Evolutionary conservation across 495 filamentous ascomycete genomes (phyloP).

Genomic region (Podospora bellae-mahoneyi): DNA sequence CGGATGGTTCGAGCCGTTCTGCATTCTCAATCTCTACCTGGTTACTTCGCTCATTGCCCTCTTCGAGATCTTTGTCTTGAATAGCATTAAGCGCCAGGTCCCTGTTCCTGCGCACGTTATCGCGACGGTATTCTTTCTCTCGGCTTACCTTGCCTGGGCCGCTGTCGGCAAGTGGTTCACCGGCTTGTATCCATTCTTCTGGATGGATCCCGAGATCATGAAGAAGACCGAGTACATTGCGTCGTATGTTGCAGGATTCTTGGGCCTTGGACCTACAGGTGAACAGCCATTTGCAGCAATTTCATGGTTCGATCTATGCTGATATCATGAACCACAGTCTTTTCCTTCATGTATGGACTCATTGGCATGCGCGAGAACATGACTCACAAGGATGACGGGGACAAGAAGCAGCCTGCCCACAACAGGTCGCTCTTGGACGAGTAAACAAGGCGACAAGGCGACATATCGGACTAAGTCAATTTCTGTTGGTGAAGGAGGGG

Average conservation of each 20-base stretch:
- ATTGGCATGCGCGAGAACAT: conserved; percentile 43
- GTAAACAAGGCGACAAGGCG: not conserved
- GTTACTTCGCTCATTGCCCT: conserved; percentile 43
- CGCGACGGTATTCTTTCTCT: conserved; percentile 36
- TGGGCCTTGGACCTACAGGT: conserved; percentile 36
- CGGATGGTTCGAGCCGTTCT: conserved; percentile 39
- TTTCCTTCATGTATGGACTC: conserved; percentile 43
- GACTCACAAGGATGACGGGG: conserved; percentile 21
- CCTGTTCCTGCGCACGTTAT: conserved; percentile 37
- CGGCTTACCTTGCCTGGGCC: conserved; percentile 48
- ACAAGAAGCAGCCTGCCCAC: not conserved
- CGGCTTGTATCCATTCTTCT: conserved; percentile 47
- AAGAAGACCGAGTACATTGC: conserved; percentile 35
- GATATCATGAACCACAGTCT: conserved; percentile 32
- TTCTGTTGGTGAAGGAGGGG: not conserved
- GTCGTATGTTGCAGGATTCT: conserved; percentile 37
- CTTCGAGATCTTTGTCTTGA: conserved; percentile 46
- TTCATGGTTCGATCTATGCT: conserved; percentile 13
- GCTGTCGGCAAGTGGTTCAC: conserved; percentile 45
- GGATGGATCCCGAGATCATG: conserved; percentile 41
- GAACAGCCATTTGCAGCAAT: conserved; percentile 18
- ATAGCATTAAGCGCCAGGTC: conserved; percentile 47
- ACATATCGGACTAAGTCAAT: not conserved
- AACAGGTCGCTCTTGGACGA: not conserved
- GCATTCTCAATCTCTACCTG: conserved; percentile 44